Conservation (phyloP, 208 protist species). For the Trypanosoma melophagium region DNA sequence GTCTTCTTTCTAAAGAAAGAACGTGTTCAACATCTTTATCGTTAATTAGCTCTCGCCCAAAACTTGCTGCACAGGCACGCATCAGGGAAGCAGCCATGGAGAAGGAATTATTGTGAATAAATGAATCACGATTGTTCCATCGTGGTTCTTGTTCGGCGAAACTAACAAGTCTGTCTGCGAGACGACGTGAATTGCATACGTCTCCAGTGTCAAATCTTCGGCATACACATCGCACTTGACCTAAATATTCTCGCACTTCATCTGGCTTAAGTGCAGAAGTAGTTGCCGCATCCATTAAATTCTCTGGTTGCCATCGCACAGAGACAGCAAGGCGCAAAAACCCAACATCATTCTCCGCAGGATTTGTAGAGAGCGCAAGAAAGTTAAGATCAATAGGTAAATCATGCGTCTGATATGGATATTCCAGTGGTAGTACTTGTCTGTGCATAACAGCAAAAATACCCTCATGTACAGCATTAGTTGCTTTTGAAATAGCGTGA, state of each 20-base stretch:
- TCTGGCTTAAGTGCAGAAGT: constrained; percentile 5
- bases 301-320: constrained; percentile 30
- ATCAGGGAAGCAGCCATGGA: constrained; percentile 65
- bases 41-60: constrained; percentile 42
- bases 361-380: constrained; percentile 40
- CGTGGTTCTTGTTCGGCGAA: constrained; percentile 32
- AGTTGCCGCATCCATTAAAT: constrained; percentile 25
- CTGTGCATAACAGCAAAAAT: constrained; percentile 66
- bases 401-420: constrained; percentile 67
- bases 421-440: constrained; percentile 63
- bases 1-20: constrained; percentile 41
- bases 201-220: constrained; percentile 24
- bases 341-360: constrained; percentile 17
- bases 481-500: constrained; percentile 21
- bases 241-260: constrained; percentile 47
- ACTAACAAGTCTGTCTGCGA: constrained; percentile 42
- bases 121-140: constrained; percentile 79
- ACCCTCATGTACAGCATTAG: constrained; percentile 38
- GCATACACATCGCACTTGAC: constrained; percentile 31
- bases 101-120: constrained; percentile 88
- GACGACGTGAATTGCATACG: constrained; percentile 7
- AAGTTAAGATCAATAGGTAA: constrained; percentile 64
- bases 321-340: constrained; percentile 47
- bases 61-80: constrained; percentile 58
- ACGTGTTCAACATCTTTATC: constrained; percentile 51